Percentiles rank a stretch among this genome's conserved stretches.
Evolutionary conservation across 305 asterid genomes (phyloP).

Genomic region (Fraxinus floribunda): DNA sequence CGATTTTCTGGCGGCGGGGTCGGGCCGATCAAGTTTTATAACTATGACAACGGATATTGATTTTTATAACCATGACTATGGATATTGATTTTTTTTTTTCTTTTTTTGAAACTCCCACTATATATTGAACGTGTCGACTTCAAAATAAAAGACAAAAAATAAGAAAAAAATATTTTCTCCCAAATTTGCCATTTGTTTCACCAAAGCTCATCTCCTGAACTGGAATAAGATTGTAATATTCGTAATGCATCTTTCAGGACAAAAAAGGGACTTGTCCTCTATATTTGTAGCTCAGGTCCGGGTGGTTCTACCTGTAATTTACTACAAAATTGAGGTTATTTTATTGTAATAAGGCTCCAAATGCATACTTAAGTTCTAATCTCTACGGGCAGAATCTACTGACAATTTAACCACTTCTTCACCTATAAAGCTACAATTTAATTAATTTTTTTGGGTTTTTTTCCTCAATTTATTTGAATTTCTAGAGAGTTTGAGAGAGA

Average conservation of each 20-base stretch:
- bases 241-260: neutral
- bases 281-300: neutral
- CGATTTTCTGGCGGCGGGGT: no score
- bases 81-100: no score
- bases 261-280: constrained; percentile 7
- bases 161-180: neutral
- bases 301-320: constrained; percentile 23
- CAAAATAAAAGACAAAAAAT: neutral
- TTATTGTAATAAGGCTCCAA: neutral
- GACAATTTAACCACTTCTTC: constrained; percentile 35
- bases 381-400: constrained; percentile 24
- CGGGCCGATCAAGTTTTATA: no score
- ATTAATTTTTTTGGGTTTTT: neutral
- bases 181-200: neutral
- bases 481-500: neutral
- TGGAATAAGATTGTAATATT: neutral
- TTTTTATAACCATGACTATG: no score
- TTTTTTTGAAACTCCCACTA: neutral
- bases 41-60: no score
- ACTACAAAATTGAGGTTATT: constrained; percentile 10
- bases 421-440: neutral
- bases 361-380: constrained; percentile 4
- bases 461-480: neutral
- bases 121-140: no score
- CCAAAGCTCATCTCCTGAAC: neutral